These are phyloP conservation scores for Phallus indusiatus DNA, from an alignment of 768 basidiomycete species.

Conservation along the genomic window DNA sequence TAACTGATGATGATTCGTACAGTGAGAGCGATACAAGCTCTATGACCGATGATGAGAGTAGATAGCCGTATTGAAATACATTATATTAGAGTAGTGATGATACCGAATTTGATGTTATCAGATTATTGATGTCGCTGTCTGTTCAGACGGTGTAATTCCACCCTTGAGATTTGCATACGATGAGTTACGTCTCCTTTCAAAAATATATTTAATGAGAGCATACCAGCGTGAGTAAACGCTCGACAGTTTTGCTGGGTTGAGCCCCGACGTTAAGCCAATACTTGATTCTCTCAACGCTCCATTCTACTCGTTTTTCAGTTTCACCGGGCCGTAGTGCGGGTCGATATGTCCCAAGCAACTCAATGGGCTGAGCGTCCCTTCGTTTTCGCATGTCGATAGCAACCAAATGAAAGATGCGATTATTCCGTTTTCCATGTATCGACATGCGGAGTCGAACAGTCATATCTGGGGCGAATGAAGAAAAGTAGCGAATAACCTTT, in stretches of 20 bases:
- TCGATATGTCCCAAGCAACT: slow-evolving; percentile 71
- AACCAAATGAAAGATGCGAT: slow-evolving; percentile 76
- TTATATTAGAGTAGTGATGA: background rate
- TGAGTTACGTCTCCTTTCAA: background rate
- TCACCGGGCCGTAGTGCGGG: slow-evolving; percentile 28
- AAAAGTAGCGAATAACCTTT: no score
- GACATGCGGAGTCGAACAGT: slow-evolving; percentile 79
- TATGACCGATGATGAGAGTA: background rate
- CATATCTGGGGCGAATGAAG: slow-evolving; percentile 36
- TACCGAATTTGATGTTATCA: no score
- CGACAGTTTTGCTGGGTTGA: slow-evolving; percentile 66
- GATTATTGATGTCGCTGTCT: no score
- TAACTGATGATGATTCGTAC: slow-evolving; percentile 36
- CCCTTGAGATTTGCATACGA: background rate
- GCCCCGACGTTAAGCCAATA: slow-evolving; percentile 89
- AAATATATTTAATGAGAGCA: slow-evolving; percentile 20
- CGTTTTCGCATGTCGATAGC: slow-evolving; percentile 63
- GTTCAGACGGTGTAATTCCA: background rate
- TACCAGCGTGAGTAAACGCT: slow-evolving; percentile 71
- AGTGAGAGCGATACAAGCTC: slow-evolving; percentile 10
- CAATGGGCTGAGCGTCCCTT: slow-evolving; percentile 80
- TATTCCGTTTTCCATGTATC: slow-evolving; percentile 67
- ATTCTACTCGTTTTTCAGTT: slow-evolving; percentile 59
- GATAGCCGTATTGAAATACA: background rate
- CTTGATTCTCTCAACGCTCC: slow-evolving; percentile 84